These are phyloP conservation scores for Teratosphaeria epicoccoides DNA, from an alignment of 2,329 filamentous ascomycete genomes.

Conservation along the genomic window DNA sequence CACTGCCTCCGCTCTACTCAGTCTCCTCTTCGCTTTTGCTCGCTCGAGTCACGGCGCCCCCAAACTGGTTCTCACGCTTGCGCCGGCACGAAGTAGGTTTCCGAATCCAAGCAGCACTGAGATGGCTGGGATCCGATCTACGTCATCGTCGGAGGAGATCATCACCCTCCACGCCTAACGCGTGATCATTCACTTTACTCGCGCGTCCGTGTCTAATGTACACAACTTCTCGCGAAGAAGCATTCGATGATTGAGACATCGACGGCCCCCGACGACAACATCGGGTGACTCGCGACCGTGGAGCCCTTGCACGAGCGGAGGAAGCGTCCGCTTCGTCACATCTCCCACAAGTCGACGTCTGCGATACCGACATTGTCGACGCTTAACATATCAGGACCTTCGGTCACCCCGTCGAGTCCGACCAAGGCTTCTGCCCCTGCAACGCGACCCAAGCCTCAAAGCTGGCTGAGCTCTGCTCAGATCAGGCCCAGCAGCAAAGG, in stretches of 20 bases:
- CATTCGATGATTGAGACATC: background rate
- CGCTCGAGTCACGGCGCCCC: background rate
- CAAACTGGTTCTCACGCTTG: background rate
- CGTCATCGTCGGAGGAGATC: no score
- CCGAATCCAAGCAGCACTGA: background rate
- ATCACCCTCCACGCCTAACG: background rate
- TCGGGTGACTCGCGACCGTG: constrained; percentile 1
- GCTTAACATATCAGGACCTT: constrained; percentile 6
- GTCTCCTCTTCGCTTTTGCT: background rate
- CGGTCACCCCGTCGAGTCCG: constrained; percentile 4
- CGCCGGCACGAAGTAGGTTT: background rate
- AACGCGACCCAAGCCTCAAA: constrained; percentile 16
- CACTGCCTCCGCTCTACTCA: background rate
- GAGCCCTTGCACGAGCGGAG: background rate
- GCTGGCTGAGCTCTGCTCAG: constrained; percentile 4
- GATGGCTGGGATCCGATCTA: background rate
- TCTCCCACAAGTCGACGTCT: constrained; percentile 31
- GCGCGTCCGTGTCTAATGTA: background rate
- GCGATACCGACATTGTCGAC: constrained; percentile 36
- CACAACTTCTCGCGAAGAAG: background rate
- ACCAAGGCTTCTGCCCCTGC: constrained; percentile 3
- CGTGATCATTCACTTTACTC: background rate
- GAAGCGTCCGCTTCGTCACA: constrained; percentile 9
- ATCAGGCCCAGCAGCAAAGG: constrained; percentile 12
- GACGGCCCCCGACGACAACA: background rate